Conservation (phyloP, 2,329 filamentous ascomycete species). For the Fusarium sp. region DNA sequence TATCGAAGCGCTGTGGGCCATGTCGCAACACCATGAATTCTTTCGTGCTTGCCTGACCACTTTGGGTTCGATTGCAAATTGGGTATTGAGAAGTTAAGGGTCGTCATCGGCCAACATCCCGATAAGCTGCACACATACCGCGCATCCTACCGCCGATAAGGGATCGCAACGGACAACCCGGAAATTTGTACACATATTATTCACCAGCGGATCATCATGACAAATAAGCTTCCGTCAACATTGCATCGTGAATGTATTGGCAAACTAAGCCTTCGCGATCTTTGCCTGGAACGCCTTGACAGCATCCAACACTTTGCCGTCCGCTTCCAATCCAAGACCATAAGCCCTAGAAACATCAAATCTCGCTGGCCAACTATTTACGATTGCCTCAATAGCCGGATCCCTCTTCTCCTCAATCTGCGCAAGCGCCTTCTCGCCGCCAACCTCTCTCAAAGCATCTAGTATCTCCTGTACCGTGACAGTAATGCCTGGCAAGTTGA, state of each 20-base stretch:
- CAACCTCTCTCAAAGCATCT: slow-evolving; percentile 58
- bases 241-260: rapidly evolving
- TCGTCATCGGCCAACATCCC: rapidly evolving
- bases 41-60: rapidly evolving
- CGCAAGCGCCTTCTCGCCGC: slow-evolving; percentile 54
- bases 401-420: slow-evolving; percentile 59
- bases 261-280: not conserved
- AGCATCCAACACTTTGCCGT: slow-evolving; percentile 50
- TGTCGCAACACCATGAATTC: rapidly evolving
- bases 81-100: not conserved
- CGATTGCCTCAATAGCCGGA: slow-evolving; percentile 57
- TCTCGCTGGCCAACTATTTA: slow-evolving; percentile 61
- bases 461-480: slow-evolving; percentile 63
- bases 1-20: rapidly evolving
- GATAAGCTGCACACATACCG: too few species aligned
- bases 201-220: too few species aligned
- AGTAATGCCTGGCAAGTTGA: slow-evolving; percentile 62
- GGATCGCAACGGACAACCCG: too few species aligned
- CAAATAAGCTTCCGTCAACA: too few species aligned
- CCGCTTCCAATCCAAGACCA: slow-evolving; percentile 59
- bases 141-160: too few species aligned
- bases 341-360: slow-evolving; percentile 62
- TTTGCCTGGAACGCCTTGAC: slow-evolving; percentile 38
- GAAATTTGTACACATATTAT: too few species aligned
- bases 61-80: rapidly evolving